These are phyloP conservation scores for Trypanosomatidae sp. DNA, from an alignment of 208 protist species.

Conservation along the genomic window DNA sequence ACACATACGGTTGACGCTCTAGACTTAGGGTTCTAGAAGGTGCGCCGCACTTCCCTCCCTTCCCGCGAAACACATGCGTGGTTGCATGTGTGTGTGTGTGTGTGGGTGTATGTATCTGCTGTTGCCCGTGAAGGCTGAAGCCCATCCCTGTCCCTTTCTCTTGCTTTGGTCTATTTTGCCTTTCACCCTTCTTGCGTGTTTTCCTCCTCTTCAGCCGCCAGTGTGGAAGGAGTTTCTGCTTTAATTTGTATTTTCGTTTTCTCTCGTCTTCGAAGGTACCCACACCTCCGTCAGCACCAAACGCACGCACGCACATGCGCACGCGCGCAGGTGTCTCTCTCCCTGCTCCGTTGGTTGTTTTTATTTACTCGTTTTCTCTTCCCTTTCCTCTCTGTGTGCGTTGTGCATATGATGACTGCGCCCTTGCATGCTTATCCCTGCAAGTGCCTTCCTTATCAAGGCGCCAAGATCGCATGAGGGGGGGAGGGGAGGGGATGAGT, in stretches of 20 bases:
- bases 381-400: slow-evolving; percentile 3
- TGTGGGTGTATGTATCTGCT: not conserved
- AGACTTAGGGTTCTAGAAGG: not conserved
- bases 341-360: not conserved
- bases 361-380: not conserved
- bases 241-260: not conserved
- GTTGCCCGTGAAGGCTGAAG: not conserved
- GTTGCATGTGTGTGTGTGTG: not conserved
- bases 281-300: not conserved
- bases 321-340: not conserved
- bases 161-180: not conserved
- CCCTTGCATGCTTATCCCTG: not conserved
- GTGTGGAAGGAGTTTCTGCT: not conserved
- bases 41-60: not conserved
- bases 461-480: not conserved
- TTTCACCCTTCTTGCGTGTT: not conserved
- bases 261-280: not conserved
- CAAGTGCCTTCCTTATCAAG: not conserved
- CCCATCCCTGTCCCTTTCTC: not conserved
- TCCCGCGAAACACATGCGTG: not conserved
- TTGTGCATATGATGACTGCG: not conserved
- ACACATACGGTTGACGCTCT: slow-evolving; percentile 78
- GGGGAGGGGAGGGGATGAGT: not conserved
- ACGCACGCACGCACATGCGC: not conserved
- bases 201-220: not conserved